Conservation (phyloP, 2,329 filamentous ascomycete genomes). For the Aspergillus novoparasiticus region DNA sequence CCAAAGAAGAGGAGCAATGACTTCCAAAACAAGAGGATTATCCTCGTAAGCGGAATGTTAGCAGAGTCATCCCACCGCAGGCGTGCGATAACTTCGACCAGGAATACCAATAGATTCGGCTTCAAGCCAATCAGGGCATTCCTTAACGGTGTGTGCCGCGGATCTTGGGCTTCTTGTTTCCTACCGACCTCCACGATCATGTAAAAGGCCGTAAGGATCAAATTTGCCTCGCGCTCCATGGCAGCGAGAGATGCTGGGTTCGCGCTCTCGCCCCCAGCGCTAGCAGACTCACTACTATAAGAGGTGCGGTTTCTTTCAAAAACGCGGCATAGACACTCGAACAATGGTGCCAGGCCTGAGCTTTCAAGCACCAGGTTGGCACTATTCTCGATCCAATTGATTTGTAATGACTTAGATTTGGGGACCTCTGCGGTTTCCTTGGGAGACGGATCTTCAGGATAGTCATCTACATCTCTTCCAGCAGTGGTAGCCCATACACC, state of each 20-base stretch:
- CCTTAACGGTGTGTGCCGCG: conserved; percentile 26
- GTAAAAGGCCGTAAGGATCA: conserved; percentile 48
- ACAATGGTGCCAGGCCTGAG: conserved; percentile 38
- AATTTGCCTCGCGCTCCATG: conserved; percentile 44
- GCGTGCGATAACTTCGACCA: conserved; percentile 69
- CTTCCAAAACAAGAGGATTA: conserved; percentile 90
- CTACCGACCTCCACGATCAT: conserved; percentile 45
- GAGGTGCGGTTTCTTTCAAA: conserved; percentile 41
- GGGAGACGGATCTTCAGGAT: conserved; percentile 34
- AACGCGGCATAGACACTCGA: conserved; percentile 39
- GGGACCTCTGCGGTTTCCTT: conserved; percentile 44
- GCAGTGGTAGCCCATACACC: conserved; percentile 73
- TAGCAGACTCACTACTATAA: conserved; percentile 26
- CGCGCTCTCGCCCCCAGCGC: conserved; percentile 34
- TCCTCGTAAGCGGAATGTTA: conserved; percentile 62
- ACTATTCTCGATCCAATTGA: conserved; percentile 50
- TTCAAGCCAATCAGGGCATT: conserved; percentile 56
- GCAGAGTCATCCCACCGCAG: conserved; percentile 68
- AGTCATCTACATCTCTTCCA: conserved; percentile 42
- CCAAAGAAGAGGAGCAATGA: conserved; percentile 84
- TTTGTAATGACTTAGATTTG: conserved; percentile 52
- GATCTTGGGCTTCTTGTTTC: conserved; percentile 34
- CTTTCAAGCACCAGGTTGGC: conserved; percentile 41
- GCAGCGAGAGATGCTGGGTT: conserved; percentile 38
- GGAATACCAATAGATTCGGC: conserved; percentile 70